Conservation (phyloP, 2,329 filamentous ascomycete genomes). For the Penicillium sp. region DNA sequence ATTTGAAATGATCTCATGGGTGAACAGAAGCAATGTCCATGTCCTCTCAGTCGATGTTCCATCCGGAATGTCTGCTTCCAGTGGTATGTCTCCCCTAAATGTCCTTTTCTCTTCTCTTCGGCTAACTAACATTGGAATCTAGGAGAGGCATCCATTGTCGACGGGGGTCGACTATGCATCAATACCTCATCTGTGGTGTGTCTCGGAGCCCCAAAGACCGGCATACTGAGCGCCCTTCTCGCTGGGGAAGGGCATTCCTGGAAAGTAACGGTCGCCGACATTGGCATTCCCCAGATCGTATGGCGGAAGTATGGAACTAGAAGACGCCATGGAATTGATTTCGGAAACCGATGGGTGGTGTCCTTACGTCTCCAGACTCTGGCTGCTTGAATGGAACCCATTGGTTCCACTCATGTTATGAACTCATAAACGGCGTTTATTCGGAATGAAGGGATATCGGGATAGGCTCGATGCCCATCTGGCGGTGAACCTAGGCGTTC, state of each 20-base stretch:
- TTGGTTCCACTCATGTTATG: neutral
- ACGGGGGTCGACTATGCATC: slow-evolving; percentile 76
- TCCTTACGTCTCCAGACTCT: slow-evolving; percentile 55
- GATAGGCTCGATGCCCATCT: neutral
- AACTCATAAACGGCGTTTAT: slow-evolving; percentile 1
- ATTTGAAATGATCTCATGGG: slow-evolving; percentile 90
- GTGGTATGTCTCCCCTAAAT: slow-evolving; percentile 58
- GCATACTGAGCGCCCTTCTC: slow-evolving; percentile 73
- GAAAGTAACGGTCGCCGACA: slow-evolving; percentile 80
- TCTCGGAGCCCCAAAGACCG: slow-evolving; percentile 82
- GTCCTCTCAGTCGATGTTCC: slow-evolving; percentile 89
- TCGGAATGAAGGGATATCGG: neutral
- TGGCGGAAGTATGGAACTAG: slow-evolving; percentile 83
- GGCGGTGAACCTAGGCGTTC: neutral
- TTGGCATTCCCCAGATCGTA: slow-evolving; percentile 77
- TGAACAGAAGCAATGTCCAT: slow-evolving; percentile 79
- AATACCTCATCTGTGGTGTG: slow-evolving; percentile 79
- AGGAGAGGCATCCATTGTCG: slow-evolving; percentile 58
- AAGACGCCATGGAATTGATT: slow-evolving; percentile 80
- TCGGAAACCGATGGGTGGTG: slow-evolving; percentile 82
- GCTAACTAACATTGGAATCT: slow-evolving; percentile 16
- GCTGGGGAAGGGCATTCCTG: slow-evolving; percentile 59
- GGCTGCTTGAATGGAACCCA: slow-evolving; percentile 20
- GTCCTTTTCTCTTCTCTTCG: too few relatives aligned
- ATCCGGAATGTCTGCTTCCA: slow-evolving; percentile 78